Base-by-base conservation (phyloP, 768 basidiomycete species). In the Rubroboletus satanas region DNA sequence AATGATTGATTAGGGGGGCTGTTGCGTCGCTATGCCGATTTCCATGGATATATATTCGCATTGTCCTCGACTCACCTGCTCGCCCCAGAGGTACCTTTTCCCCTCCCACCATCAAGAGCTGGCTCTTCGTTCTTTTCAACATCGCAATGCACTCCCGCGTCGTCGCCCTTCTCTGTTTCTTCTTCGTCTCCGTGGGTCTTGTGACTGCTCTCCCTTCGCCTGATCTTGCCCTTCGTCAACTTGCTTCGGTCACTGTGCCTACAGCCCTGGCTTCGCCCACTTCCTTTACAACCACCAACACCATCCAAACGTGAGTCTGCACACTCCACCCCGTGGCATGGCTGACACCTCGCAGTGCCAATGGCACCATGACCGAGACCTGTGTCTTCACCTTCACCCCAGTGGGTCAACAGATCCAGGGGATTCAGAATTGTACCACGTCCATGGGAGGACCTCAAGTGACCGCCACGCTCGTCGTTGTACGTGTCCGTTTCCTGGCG, bases 301-400 rank as follows among this genome's bases (percentile, higher is more conserved):
- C 65, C 23, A 57, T 73, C 15, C 65, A 77, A 57, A 78, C 74
- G 78, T 79, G 62, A 66, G 78, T 73, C 15, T 32, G 5, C 31
- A 17, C 15, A 17, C 36, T 8, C 29, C 31, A 36, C 33, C 14
- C 21, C 21, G 9, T 12, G 28, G 2, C 15, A 10, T 5, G 9
- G 7, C 31, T 31, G 15, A 52, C 28, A 23, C 17, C 29, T 28
- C 28, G n/a, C 56, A 84, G 83, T 49, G 53, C 75, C 43, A 71
- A 75, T 52, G 84, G 85, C 17, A 66, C 69, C 29, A 71, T 83
- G 67, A 80, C 74, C 39, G 75, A 83, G 71, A 83, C 77, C n/a
- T 88, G 86, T 65, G 73, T 77, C 10, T 71, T 83, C 45, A 79
- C 80, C 10, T 73, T 86, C 45, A 83, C 79, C 5, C 84, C 68